These are phyloP conservation scores for Pterothamnion heteromorphum DNA, from an alignment of 31 red algal genomes.

Conservation along the genomic window DNA sequence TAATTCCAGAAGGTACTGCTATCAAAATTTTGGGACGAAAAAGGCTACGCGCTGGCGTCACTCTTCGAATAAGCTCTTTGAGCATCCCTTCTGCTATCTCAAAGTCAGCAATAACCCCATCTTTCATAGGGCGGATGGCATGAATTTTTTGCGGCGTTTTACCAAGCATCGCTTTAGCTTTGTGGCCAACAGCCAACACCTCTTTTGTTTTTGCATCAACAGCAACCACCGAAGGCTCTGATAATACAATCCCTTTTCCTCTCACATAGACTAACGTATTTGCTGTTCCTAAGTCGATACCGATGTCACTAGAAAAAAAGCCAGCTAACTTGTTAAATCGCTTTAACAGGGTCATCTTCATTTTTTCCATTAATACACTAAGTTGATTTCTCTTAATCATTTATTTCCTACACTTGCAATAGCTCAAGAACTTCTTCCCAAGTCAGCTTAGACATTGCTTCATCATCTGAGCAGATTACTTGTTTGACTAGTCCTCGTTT, in stretches of 20 bases:
- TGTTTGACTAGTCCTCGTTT: no score
- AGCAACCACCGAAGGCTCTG: slow-evolving; percentile 43
- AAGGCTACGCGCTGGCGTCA: neutral
- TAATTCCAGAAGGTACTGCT: slow-evolving; percentile 37
- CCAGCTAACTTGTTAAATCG: neutral
- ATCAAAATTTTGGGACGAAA: slow-evolving; percentile 15
- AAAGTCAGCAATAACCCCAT: slow-evolving; percentile 50
- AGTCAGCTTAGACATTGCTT: no score
- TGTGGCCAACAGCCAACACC: slow-evolving; percentile 40
- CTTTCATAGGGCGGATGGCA: slow-evolving; percentile 46
- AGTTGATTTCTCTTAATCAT: no score
- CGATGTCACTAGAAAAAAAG: slow-evolving; percentile 41
- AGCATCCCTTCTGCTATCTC: slow-evolving; percentile 45
- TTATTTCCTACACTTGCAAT: no score
- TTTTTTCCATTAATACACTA: no score
- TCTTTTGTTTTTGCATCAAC: neutral
- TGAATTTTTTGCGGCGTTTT: slow-evolving; percentile 27
- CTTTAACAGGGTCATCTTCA: no score
- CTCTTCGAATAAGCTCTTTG: neutral
- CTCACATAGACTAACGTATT: slow-evolving; percentile 45
- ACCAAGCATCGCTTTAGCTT: slow-evolving; percentile 43
- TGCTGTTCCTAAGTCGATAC: slow-evolving; percentile 46
- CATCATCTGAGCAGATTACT: no score
- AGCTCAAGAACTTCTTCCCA: no score
- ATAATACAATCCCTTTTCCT: slow-evolving; percentile 41